Base-by-base conservation (phyloP, 768 basidiomycete genomes). In the Epithele typhae region DNA sequence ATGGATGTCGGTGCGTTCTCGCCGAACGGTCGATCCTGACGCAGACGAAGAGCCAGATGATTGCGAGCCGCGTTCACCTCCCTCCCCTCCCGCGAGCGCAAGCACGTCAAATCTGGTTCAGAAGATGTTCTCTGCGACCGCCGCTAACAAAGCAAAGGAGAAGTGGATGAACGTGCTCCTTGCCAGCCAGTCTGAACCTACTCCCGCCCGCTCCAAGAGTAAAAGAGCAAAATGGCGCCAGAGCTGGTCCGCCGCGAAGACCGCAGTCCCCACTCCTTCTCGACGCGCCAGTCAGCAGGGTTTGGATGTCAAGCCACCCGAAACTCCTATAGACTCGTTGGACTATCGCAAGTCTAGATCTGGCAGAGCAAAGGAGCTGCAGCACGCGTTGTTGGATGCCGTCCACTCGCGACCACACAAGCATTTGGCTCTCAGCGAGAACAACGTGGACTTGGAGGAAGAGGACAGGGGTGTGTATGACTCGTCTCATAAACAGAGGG, bases 401-500 rank as follows among this genome's bases (percentile, higher is more conserved):
- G 42, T 25, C 5, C 37, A 51, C 22, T 45, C 48, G 7, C 37
- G 46, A 8, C 51, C 51, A 7, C 51, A 52, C 23, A 44, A 25
- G 42, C 51, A 52, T 18, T 43, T 52, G 14, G 51, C 51, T 15
- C 43, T 70, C 4, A 68, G 64, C 44, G 54, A 63, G 41, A 74
- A 75, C 27, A 63, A 66, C 23, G 64, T 67, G 4, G 64, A 68
- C 22, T 64, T 67, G 25, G 62, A 65, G n/a, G 63, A 68, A 1
- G 74, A 73, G 25, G 77, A 78, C 34, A 75, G 73, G 56, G 85
- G 83, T 15, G 81, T 87, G 3, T 91, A 90, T 58, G 89, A 92
- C 63, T 81, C 84, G 22, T 91, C 88, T 9, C 71, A 78, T 56
- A 91, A 92, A 63, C 77, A 80, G 56, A 81, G 89, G 17, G 89